Percentiles rank a stretch among this genome's conserved stretches.
Conservation (phyloP, 306 rosid species). For the Sicyos edulis region DNA sequence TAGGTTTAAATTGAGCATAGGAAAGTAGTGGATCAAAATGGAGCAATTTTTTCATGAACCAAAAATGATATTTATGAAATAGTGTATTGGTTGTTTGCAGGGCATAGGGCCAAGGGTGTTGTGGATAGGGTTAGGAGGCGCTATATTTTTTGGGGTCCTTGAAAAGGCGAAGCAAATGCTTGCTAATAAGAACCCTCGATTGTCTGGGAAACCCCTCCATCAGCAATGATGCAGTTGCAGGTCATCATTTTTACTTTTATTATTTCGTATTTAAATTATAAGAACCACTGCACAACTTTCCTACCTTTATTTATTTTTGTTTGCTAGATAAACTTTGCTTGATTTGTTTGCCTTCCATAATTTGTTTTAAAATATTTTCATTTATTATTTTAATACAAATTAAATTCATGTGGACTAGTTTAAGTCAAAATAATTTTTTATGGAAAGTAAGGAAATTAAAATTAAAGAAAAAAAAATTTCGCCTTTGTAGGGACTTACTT, state of each 20-base stretch:
- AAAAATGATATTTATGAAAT: neutral
- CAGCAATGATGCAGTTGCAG: neutral
- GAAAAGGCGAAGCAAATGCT: constrained; percentile 68
- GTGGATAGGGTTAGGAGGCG: constrained; percentile 85
- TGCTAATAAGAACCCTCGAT: constrained; percentile 32
- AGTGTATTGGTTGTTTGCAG: constrained; percentile 26
- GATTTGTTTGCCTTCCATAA: neutral
- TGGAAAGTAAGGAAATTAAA: no score
- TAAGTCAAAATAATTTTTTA: no score
- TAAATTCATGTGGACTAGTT: no score
- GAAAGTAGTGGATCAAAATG: no score
- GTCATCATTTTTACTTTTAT: neutral
- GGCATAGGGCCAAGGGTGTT: constrained; percentile 67
- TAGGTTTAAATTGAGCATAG: no score
- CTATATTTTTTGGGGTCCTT: constrained; percentile 67
- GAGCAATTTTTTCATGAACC: no score
- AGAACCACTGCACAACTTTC: neutral
- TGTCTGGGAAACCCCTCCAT: neutral
- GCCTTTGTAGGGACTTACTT: no score
- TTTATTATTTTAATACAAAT: no score
- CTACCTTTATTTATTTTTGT: neutral
- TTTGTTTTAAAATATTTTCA: neutral
- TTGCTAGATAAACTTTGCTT: neutral
- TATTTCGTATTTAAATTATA: neutral
- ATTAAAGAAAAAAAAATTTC: no score